Conservation (phyloP, 2,329 filamentous ascomycete species). For the Penicillium sp. region DNA sequence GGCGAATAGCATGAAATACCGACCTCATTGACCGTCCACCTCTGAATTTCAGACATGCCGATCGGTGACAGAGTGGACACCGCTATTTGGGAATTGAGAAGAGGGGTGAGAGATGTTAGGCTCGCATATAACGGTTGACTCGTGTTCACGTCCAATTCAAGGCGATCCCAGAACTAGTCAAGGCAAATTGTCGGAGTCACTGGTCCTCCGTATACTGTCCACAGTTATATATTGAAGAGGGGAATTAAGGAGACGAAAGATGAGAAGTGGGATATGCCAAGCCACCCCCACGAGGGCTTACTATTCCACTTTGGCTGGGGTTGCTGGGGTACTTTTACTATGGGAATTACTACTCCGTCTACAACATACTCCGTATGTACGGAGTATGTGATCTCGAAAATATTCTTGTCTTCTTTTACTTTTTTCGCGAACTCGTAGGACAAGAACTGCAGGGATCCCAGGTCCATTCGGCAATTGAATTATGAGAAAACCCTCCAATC, state of each 20-base stretch:
- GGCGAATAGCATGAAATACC: slow-evolving; percentile 10
- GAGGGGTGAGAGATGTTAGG: slow-evolving; percentile 6
- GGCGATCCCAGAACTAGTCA: too few relatives aligned
- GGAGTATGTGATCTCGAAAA: neutral
- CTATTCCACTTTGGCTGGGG: neutral
- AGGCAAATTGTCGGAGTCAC: neutral
- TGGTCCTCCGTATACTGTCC: neutral
- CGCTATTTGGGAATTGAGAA: slow-evolving; percentile 15
- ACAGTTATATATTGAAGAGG: neutral
- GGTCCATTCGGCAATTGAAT: neutral
- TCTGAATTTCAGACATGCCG: slow-evolving; percentile 38
- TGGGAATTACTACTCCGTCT: too few relatives aligned
- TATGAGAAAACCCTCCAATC: neutral
- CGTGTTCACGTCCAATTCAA: neutral
- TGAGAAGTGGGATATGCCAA: neutral
- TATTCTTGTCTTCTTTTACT: neutral
- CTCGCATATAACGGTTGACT: neutral
- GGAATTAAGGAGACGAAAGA: neutral
- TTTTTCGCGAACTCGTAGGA: slow-evolving; percentile 4
- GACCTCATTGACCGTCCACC: slow-evolving; percentile 50
- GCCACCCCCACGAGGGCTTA: neutral
- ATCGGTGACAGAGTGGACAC: slow-evolving; percentile 18
- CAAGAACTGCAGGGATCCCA: neutral
- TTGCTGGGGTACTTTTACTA: neutral
- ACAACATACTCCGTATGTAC: too few relatives aligned